A percentile compares a stretch with the other conserved stretches of the same genome.
Evolutionary conservation across 192 early-diverging fungal species (phyloP).

Genomic region (Backusella psychrophila): DNA sequence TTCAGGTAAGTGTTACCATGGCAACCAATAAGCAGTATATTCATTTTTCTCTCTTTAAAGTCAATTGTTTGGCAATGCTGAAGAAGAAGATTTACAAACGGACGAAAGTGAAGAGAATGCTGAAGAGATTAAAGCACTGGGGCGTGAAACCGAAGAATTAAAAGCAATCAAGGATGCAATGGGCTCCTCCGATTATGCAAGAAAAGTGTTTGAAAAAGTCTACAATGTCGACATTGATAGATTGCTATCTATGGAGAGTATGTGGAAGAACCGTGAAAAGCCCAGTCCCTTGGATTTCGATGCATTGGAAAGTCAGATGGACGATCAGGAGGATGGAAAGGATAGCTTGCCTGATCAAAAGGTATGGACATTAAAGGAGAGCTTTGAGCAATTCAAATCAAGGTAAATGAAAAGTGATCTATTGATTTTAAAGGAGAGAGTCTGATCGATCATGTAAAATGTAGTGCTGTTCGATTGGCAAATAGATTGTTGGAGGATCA

Average conservation of each 20-base stretch:
- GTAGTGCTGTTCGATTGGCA: constrained; percentile 54
- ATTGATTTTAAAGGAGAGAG: not conserved
- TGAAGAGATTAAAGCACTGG: constrained; percentile 74
- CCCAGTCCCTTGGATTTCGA: constrained; percentile 71
- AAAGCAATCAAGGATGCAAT: constrained; percentile 62
- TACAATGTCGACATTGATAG: constrained; percentile 80
- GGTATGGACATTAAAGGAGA: constrained; percentile 69
- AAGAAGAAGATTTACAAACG: constrained; percentile 24
- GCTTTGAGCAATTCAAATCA: constrained; percentile 64
- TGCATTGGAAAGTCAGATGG: constrained; percentile 29
- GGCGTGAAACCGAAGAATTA: constrained; percentile 70
- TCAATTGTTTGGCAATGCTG: constrained; percentile 75
- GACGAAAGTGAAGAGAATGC: constrained; percentile 23
- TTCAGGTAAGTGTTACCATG: constrained; percentile 55
- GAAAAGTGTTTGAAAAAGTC: constrained; percentile 74
- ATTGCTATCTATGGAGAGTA: constrained; percentile 79
- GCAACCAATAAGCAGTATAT: not conserved
- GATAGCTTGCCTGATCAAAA: constrained; percentile 62
- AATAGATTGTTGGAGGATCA: constrained; percentile 43
- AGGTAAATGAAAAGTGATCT: constrained; percentile 47
- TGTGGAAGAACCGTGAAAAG: constrained; percentile 77
- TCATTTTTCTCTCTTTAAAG: constrained; percentile 21
- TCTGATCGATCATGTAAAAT: not conserved
- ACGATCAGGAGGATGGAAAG: constrained; percentile 16
- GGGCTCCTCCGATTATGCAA: constrained; percentile 57